A percentile compares a stretch with the other conserved stretches of the same genome.
Evolutionary conservation across 1,284 basidiomycete species (phyloP).

Genomic region (Pholiota adiposa): DNA sequence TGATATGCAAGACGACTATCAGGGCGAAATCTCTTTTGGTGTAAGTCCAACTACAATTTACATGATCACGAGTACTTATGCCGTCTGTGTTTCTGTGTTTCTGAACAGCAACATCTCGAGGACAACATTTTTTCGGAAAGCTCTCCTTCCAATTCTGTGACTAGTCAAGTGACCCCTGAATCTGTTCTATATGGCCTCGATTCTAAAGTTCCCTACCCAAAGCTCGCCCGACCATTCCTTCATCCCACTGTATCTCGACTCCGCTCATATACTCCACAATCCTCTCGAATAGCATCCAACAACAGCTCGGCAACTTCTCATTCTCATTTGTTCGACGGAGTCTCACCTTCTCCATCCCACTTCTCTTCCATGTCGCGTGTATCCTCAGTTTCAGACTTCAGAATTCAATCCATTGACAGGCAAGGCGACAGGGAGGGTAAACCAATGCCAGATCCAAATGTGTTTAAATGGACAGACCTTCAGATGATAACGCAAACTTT

Average conservation of each 20-base stretch:
- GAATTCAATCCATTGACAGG: constrained; percentile 31
- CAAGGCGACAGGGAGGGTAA: constrained; percentile 22
- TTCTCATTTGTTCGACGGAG: constrained; percentile 44
- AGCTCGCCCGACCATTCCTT: constrained; percentile 55
- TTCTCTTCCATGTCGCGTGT: constrained; percentile 73
- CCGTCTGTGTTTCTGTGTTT: too few relatives aligned
- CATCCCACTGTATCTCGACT: constrained; percentile 85
- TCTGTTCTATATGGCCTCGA: constrained; percentile 29
- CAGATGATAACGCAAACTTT: constrained; percentile 58
- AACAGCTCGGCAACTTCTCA: constrained; percentile 49
- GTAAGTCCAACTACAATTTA: background rate
- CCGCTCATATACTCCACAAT: constrained; percentile 66
- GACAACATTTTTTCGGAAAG: constrained; percentile 43
- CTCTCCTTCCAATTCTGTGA: constrained; percentile 48
- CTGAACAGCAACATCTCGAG: constrained; percentile 31
- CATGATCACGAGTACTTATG: background rate
- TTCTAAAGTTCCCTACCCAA: constrained; percentile 31
- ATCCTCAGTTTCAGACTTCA: constrained; percentile 66
- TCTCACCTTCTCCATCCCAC: constrained; percentile 64
- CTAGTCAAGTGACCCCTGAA: constrained; percentile 29
- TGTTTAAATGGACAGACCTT: constrained; percentile 83
- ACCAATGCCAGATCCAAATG: constrained; percentile 49
- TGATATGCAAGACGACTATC: constrained; percentile 33
- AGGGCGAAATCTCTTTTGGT: constrained; percentile 49
- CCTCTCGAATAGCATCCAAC: constrained; percentile 53